A percentile compares a stretch with the other conserved stretches of the same genome.
Conservation (phyloP, 257 asterid genomes). For the Solanum lycopersicoides region DNA sequence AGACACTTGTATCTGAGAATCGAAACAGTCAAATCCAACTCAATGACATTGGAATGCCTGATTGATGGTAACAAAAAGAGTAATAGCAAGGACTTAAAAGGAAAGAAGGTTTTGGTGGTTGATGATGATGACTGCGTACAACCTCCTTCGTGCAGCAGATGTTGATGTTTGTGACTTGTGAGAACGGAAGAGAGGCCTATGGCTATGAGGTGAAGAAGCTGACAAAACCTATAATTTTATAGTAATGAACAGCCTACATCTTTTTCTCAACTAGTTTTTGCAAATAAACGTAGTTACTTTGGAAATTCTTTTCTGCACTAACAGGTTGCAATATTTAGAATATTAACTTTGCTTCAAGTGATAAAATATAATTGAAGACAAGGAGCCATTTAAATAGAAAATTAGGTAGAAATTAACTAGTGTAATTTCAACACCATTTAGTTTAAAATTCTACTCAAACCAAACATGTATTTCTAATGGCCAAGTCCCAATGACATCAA, state of each 20-base stretch:
- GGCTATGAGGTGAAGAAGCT: not conserved
- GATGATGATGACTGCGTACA: constrained; percentile 38
- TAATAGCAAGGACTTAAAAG: constrained; percentile 20
- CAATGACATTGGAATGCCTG: constrained; percentile 4
- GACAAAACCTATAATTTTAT: constrained; percentile 20
- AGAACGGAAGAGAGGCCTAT: constrained; percentile 46
- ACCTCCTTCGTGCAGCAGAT: constrained; percentile 41
- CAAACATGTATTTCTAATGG: constrained; percentile 1
- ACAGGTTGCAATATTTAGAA: constrained; percentile 7
- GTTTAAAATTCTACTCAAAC: not conserved
- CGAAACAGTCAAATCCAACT: constrained; percentile 10
- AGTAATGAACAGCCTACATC: too few species aligned
- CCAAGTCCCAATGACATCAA: constrained; percentile 4
- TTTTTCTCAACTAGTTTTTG: not conserved
- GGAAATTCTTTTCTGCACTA: not conserved
- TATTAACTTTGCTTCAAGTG: not conserved
- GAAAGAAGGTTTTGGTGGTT: constrained; percentile 48
- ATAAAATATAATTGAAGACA: not conserved
- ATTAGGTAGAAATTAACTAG: not conserved
- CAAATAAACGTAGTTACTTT: not conserved
- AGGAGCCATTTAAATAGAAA: not conserved
- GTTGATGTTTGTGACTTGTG: constrained; percentile 27
- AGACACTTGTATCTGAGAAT: constrained; percentile 48
- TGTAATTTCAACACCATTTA: not conserved
- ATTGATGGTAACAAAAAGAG: not conserved